A percentile compares a stretch with the other conserved stretches of the same genome.
Evolutionary conservation across 768 basidiomycete species (phyloP).

Genomic region (Russula griseocarnosa): DNA sequence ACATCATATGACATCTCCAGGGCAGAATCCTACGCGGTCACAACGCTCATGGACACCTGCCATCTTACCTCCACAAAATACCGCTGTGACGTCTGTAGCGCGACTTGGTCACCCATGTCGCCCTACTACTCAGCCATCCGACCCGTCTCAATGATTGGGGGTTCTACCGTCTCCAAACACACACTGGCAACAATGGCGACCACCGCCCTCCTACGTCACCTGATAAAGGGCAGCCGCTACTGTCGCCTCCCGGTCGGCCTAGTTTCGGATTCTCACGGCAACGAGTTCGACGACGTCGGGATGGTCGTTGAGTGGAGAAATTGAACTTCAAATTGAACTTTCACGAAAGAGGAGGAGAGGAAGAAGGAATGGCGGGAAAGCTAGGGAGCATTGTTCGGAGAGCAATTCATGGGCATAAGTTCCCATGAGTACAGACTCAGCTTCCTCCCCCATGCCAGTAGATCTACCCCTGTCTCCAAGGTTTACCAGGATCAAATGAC

Average conservation of each 20-base stretch:
- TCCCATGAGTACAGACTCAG: too few relatives aligned
- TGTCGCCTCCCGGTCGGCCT: slow-evolving; percentile 16
- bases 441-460: too few relatives aligned
- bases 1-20: slow-evolving; percentile 22
- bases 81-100: background rate
- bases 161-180: slow-evolving; percentile 1
- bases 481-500: too few relatives aligned
- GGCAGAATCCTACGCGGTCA: slow-evolving; percentile 22
- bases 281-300: slow-evolving; percentile 21
- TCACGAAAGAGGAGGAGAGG: slow-evolving; percentile 21
- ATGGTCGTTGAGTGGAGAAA: slow-evolving; percentile 28
- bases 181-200: slow-evolving; percentile 4
- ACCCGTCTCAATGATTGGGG: slow-evolving; percentile 6
- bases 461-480: too few relatives aligned
- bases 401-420: background rate
- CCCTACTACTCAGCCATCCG: slow-evolving; percentile 27
- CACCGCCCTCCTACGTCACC: background rate
- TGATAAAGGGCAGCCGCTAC: background rate
- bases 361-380: background rate
- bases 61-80: background rate
- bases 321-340: slow-evolving; percentile 26
- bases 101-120: slow-evolving; percentile 29
- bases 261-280: slow-evolving; percentile 23
- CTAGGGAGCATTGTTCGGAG: slow-evolving; percentile 18
- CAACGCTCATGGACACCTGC: slow-evolving; percentile 16